Evolutionary conservation across 129 eudicot species (phyloP), one percentile per base, ranked within the genome.

Genomic region (Lactuca saligna): DNA sequence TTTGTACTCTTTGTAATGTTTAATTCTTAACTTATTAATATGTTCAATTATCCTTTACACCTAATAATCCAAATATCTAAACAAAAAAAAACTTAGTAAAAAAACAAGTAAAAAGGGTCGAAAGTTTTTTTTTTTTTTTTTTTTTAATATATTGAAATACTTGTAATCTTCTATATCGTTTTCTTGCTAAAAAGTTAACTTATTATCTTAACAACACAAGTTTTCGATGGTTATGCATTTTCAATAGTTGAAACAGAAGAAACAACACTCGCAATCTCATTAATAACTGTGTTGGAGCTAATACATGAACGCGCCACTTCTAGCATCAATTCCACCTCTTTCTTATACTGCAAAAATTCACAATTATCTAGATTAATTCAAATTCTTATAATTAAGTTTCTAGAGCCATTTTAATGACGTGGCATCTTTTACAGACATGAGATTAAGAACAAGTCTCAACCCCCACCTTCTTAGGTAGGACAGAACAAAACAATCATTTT

Each of bases 241-340:
- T 75, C 69, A 17, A 44, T 55, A n/a, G 13, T 35, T 32, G 60
- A 25, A 37, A 77, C 58, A 59, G 86, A 17, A 51, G 83, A 44
- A 57, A 62, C 57, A 13, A 54, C 62, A 32, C 41, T 74, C 38
- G 79, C 71, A 13, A 59, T 78, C 78, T 67, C 88, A 38, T 68
- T 68, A 29, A 44, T 34, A 2, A 77, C 72, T 25, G 82, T 56
- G 64, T 69, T 83, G 25, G 96, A 62, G 68, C 82, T 80, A 39
- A 88, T 63, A 78, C 82, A 85, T 8, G 80, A 74, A 35, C 79
- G 86, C 11, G 96, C 97, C 54, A 86, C 88, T 14, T 81, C 84
- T 61, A 91, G 55, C 90, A 88, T 91, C 59, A 85, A 68, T 4
- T 80, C 93, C 79, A 91, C 93, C 73, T 88, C 97, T 85, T 80